These are phyloP conservation scores for Histomonas meleagridis DNA, from an alignment of 208 protist genomes.

Conservation along the genomic window DNA sequence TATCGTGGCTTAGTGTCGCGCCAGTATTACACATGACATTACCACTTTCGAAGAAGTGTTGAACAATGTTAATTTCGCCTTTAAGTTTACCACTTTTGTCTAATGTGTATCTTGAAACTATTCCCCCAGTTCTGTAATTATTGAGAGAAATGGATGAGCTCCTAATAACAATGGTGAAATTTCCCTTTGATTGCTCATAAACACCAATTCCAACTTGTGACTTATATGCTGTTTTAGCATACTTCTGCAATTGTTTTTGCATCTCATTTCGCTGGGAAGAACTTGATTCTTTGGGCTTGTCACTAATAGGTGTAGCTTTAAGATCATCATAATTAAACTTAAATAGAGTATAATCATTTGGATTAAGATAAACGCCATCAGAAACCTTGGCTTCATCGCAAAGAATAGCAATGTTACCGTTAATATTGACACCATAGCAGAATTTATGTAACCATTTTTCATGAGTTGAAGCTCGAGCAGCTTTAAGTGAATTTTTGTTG, in stretches of 20 bases:
- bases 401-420: neutral
- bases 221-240: neutral
- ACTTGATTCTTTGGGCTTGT: too few species aligned
- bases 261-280: neutral
- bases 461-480: neutral
- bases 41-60: neutral
- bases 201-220: neutral
- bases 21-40: neutral
- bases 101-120: neutral
- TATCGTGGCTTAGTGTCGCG: neutral
- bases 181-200: neutral
- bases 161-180: neutral
- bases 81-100: neutral
- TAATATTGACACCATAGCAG: neutral
- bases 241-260: neutral
- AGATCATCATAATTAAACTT: neutral
- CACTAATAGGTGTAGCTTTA: neutral
- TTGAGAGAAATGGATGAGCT: neutral
- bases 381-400: neutral
- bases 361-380: neutral
- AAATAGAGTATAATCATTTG: neutral
- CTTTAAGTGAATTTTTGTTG: neutral
- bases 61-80: neutral
- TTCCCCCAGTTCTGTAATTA: neutral
- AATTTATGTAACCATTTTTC: neutral